Evolutionary conservation across 805 yeast genomes (phyloP).

Genomic region (Wickerhamiella azyma): DNA sequence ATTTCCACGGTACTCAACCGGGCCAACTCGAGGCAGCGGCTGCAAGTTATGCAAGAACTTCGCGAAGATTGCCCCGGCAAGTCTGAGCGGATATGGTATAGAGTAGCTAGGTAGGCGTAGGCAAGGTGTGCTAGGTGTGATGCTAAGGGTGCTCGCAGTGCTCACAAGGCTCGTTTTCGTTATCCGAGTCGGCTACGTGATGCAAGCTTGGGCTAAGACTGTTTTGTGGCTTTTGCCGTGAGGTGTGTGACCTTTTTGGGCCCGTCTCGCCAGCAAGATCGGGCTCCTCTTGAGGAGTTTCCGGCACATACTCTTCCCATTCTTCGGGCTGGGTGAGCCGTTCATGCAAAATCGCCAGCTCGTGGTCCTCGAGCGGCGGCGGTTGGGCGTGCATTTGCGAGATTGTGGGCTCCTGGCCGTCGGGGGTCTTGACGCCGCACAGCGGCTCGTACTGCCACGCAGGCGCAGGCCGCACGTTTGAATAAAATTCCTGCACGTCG

Average conservation of each 20-base stretch:
- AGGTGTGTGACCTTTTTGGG: not conserved
- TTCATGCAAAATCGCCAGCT: constrained; percentile 1
- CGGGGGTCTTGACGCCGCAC: not conserved
- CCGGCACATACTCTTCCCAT: not conserved
- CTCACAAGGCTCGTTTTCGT: not conserved
- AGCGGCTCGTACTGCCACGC: not conserved
- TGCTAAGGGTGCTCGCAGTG: not conserved
- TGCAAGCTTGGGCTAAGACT: no score
- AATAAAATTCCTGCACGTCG: not conserved
- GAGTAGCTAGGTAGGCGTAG: not conserved
- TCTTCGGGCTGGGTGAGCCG: not conserved
- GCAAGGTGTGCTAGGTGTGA: no score
- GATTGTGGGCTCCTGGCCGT: not conserved
- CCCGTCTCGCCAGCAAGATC: not conserved
- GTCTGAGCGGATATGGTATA: not conserved
- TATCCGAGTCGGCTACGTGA: not conserved
- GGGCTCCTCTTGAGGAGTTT: not conserved
- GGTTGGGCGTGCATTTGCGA: not conserved
- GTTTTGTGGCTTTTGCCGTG: not conserved
- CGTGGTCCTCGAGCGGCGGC: not conserved
- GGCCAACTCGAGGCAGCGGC: not conserved
- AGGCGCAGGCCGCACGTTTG: not conserved
- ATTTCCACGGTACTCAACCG: not conserved
- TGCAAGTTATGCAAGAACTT: not conserved
- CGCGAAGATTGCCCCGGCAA: not conserved